Conservation (phyloP, 441 rosid species). For the Hypseocharis bilobata region DNA sequence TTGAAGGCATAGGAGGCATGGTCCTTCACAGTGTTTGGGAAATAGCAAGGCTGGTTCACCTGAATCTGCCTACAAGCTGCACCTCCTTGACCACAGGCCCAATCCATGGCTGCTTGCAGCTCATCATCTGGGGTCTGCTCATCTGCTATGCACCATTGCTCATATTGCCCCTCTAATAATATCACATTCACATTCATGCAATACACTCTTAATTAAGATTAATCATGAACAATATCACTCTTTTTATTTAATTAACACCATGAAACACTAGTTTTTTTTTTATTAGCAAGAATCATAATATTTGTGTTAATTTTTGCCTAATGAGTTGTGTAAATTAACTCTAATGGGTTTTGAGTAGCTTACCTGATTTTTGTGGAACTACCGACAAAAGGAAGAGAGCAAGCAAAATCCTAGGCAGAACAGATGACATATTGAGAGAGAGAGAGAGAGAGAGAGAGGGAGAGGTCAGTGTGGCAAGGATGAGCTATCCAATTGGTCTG, state of each 20-base stretch:
- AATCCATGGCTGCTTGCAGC: conserved; percentile 5
- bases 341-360: background rate
- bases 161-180: background rate
- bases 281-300: background rate
- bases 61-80: conserved; percentile 15
- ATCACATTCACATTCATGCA: background rate
- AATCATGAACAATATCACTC: background rate
- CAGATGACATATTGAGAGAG: background rate
- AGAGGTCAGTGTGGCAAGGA: background rate
- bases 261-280: too few species aligned
- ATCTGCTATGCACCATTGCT: conserved; percentile 5
- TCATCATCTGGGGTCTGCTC: background rate
- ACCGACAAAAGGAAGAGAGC: background rate
- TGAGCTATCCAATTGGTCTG: background rate
- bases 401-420: background rate
- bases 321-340: background rate
- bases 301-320: background rate
- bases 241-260: too few species aligned
- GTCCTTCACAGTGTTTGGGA: conserved; percentile 14
- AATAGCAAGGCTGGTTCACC: conserved; percentile 6
- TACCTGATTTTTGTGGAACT: background rate
- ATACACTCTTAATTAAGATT: too few species aligned
- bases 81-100: conserved; percentile 11
- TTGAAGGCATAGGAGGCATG: conserved; percentile 19
- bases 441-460: background rate